phyloP scores from a whole-genome alignment of 2,329 filamentous ascomycete species.

The Penicillium expansum region DNA sequence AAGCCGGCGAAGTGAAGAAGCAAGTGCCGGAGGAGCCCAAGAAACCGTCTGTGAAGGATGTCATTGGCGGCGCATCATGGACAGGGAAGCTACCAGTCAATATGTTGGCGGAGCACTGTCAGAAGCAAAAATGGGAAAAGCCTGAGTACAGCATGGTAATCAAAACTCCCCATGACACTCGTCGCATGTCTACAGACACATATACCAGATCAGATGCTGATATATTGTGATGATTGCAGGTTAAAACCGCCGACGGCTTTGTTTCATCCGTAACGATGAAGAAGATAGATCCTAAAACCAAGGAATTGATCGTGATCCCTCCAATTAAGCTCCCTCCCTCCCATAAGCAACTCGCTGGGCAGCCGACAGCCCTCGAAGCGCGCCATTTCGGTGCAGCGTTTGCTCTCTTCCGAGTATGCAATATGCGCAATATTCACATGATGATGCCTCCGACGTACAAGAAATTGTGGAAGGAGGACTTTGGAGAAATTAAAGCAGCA shows the following conservation, averaged over 20 bases:
- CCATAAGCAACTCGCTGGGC: constrained; percentile 71
- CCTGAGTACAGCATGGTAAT: constrained; percentile 81
- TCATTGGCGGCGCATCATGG: constrained; percentile 95
- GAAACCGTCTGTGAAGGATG: constrained; percentile 63
- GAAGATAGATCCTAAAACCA: constrained; percentile 73
- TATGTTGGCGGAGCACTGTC: constrained; percentile 87
- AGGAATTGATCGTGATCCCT: constrained; percentile 69
- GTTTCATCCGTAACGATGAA: constrained; percentile 78
- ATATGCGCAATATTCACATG: constrained; percentile 93
- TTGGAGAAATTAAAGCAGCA: constrained; percentile 74
- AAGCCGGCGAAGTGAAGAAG: constrained; percentile 31
- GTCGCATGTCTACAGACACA: neutral
- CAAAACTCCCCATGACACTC: neutral
- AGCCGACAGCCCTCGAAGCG: constrained; percentile 81
- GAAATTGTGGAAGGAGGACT: constrained; percentile 84
- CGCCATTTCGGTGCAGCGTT: constrained; percentile 92
- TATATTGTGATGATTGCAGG: constrained; percentile 37
- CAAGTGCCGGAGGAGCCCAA: constrained; percentile 48
- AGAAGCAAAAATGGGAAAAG: constrained; percentile 92
- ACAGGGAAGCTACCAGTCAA: constrained; percentile 96
- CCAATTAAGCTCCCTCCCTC: constrained; percentile 76
- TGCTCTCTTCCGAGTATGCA: constrained; percentile 85
- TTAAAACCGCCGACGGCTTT: constrained; percentile 69
- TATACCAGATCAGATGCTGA: constrained; percentile 15
- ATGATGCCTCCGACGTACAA: constrained; percentile 89